These are phyloP conservation scores for Phytopythium montanum DNA, from an alignment of 352 stramenopile genomes.

Conservation along the genomic window DNA sequence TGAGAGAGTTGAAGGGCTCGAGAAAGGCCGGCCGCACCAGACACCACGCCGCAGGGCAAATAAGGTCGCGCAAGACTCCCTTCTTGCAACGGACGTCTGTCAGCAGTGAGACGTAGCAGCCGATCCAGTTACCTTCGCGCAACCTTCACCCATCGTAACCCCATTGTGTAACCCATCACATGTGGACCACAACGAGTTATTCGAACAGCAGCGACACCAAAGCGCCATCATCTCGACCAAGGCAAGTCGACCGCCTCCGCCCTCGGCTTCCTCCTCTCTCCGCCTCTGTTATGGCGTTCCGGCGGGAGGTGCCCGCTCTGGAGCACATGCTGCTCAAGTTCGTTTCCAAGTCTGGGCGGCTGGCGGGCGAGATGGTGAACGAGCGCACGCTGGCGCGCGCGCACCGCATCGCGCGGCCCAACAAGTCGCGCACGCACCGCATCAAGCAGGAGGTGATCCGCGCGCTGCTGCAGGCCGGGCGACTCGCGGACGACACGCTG, in stretches of 20 bases:
- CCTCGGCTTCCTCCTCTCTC: no score
- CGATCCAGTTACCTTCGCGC: constrained; percentile 1
- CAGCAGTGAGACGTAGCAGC: not conserved
- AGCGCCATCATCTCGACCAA: no score
- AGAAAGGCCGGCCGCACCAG: not conserved
- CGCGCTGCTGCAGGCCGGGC: constrained; percentile 64
- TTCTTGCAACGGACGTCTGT: not conserved
- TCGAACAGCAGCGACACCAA: no score
- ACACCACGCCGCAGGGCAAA: no score
- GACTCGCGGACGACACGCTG: constrained; percentile 80
- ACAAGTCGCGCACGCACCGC: constrained; percentile 79
- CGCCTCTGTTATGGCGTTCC: constrained; percentile 72
- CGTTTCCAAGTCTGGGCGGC: constrained; percentile 78
- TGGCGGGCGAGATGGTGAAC: constrained; percentile 64
- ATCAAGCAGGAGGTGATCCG: constrained; percentile 87
- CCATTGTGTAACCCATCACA: no score
- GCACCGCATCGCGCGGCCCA: constrained; percentile 69
- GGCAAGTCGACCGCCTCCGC: no score
- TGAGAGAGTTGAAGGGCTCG: not conserved
- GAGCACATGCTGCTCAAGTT: constrained; percentile 89
- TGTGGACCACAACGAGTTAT: no score
- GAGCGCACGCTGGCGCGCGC: constrained; percentile 57
- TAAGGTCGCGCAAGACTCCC: not conserved
- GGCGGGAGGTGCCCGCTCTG: constrained; percentile 72
- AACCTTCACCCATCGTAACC: no score